Evolutionary conservation across 169 alveolate species (phyloP).

Genomic region (Plasmodium relictum): DNA sequence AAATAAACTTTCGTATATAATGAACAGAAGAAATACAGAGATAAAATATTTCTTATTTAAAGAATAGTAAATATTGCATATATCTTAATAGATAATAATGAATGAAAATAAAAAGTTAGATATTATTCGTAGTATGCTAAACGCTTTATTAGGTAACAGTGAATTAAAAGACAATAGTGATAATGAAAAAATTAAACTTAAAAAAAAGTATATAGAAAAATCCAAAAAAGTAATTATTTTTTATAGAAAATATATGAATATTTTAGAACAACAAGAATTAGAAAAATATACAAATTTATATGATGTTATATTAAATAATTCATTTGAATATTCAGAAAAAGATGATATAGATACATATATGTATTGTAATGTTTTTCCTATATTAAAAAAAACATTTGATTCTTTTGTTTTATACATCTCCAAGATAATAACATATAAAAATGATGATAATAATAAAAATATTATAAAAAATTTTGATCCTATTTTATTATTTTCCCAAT

Average conservation of each 20-base stretch:
- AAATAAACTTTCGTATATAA: too few species aligned
- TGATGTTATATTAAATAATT: conserved; percentile 51
- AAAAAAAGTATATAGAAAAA: conserved; percentile 57
- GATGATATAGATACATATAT: conserved; percentile 57
- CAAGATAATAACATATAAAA: conserved; percentile 35
- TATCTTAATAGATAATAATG: too few species aligned
- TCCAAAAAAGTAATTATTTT: conserved; percentile 41
- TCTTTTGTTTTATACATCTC: conserved; percentile 48
- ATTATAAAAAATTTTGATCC: conserved; percentile 59
- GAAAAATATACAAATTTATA: conserved; percentile 52
- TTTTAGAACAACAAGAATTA: conserved; percentile 55
- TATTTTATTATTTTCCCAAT: conserved; percentile 49
- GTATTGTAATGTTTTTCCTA: conserved; percentile 63
- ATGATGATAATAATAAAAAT: conserved; percentile 34
- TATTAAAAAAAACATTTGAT: conserved; percentile 68
- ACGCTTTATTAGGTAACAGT: conserved; percentile 25
- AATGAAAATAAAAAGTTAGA: conserved; percentile 59
- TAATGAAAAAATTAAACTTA: conserved; percentile 15
- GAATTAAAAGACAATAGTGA: conserved; percentile 16
- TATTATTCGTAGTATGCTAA: conserved; percentile 63
- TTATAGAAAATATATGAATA: conserved; percentile 62
- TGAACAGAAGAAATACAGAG: too few species aligned
- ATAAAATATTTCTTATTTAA: too few species aligned
- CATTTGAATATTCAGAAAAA: conserved; percentile 70
- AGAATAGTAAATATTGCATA: too few species aligned